Base-by-base conservation (phyloP, 768 basidiomycete species). In the Leccinum arenicola region DNA sequence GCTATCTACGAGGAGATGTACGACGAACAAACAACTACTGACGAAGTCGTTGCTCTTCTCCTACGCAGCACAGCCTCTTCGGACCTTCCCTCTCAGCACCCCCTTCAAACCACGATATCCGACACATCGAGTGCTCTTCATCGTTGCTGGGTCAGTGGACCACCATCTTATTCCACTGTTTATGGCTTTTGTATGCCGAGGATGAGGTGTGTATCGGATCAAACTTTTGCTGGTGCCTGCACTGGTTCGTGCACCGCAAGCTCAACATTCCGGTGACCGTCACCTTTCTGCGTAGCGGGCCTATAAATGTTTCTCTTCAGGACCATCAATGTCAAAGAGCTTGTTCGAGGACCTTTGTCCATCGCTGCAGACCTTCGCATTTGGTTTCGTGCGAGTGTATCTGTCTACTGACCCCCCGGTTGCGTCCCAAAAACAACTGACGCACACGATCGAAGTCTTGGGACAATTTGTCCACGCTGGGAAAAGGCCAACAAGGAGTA, bases 1-100 rank as follows among this genome's bases (percentile, higher is more conserved):
- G 27, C 27, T 27, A 27, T 97, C 71, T 98, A 96, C 80, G 94
- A 94, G 74, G 88, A 94, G 74, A 97, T 99, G 95, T 99, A 98
- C 74, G 91, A 94, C 71, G 93, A 94, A 71, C 86, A 93, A 66
- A 91, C 93, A 56, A 84, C 92, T 57, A 93, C 98, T 67, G 95
- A 98, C 72, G 92, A 96, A 61, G 94, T 98, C 63, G 91, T 98
- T 61, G 76, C 83, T 29, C 86, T 94, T 76, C 85, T 99, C 27
- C 89, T 91, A 74, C 84, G 87, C 56, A 85, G 87, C 78, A 94
- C 95, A 70, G 84, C 82, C 52, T 95, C 94, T 31, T 80, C 84
- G 33, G 91, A 89, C 65, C 76, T 27, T 27, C 25, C 25, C 25
- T 27, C 87, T 49, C 86, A 87, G 57, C 95, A 98, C 65, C 93